phyloP scores from a whole-genome alignment of 2,329 filamentous ascomycete species.

The Sclerotinia minor region DNA sequence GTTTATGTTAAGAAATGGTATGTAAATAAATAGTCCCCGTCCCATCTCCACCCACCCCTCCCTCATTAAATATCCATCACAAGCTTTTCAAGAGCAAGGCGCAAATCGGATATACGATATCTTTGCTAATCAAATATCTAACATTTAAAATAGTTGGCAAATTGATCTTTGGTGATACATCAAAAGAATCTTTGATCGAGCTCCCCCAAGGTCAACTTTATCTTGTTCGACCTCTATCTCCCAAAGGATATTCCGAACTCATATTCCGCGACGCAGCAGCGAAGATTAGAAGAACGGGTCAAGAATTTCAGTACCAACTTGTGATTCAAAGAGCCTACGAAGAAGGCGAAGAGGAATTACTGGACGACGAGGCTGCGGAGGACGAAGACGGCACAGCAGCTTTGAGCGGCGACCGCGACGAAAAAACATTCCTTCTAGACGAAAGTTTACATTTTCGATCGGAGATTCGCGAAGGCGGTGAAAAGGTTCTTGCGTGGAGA shows the following conservation, averaged over 20 bases:
- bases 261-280: constrained; percentile 97
- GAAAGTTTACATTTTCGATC: constrained; percentile 84
- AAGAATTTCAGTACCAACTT: constrained; percentile 96
- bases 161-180: constrained; percentile 79
- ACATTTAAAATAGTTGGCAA: constrained; percentile 68
- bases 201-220: constrained; percentile 95
- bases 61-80: constrained; percentile 25
- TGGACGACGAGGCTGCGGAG: constrained; percentile 86
- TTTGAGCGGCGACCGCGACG: constrained; percentile 82
- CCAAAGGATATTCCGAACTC: constrained; percentile 97
- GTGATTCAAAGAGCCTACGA: constrained; percentile 96
- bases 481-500: constrained; percentile 89
- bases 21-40: constrained; percentile 29
- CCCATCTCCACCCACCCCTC: constrained; percentile 9
- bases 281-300: constrained; percentile 86
- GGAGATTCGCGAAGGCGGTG: constrained; percentile 74
- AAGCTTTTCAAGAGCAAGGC: neutral
- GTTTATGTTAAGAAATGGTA: constrained; percentile 50
- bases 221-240: constrained; percentile 89
- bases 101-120: neutral
- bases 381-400: constrained; percentile 70
- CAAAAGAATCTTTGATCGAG: constrained; percentile 88
- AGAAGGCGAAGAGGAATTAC: constrained; percentile 89
- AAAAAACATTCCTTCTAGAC: constrained; percentile 96
- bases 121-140: constrained; percentile 10